These are phyloP conservation scores for Ustilago loliicola DNA, from an alignment of 1,284 basidiomycete species.

Conservation along the genomic window DNA sequence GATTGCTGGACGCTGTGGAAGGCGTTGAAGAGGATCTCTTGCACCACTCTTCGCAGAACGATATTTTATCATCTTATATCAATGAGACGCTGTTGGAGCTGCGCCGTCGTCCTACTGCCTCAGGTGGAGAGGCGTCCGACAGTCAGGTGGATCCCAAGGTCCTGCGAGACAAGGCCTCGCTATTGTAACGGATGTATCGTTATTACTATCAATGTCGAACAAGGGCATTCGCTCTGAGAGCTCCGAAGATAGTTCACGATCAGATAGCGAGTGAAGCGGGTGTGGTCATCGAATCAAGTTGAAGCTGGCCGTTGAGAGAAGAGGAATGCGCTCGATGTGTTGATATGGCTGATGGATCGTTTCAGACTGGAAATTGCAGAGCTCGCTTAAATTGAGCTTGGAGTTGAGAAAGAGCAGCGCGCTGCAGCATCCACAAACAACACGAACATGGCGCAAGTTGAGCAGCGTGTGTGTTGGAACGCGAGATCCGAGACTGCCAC, in stretches of 20 bases:
- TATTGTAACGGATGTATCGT: not conserved
- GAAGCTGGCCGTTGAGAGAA: not conserved
- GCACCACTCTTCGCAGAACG: slow-evolving; percentile 58
- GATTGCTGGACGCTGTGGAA: slow-evolving; percentile 59
- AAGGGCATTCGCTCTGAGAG: not conserved
- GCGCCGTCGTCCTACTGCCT: slow-evolving; percentile 28
- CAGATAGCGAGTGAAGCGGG: too few species aligned
- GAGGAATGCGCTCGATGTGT: not conserved
- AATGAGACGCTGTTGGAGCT: slow-evolving; percentile 65
- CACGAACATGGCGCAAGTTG: not conserved
- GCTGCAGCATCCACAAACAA: not conserved
- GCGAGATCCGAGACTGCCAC: not conserved
- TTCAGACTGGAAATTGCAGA: not conserved
- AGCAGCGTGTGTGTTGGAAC: not conserved
- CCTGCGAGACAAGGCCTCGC: not conserved
- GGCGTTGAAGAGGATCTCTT: slow-evolving; percentile 60
- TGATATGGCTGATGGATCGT: not conserved
- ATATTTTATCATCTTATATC: slow-evolving; percentile 63
- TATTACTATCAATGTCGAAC: too few species aligned
- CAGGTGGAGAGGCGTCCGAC: not conserved
- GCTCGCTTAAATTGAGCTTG: not conserved
- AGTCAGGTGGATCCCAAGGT: slow-evolving; percentile 22
- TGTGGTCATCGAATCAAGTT: not conserved
- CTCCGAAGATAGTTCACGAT: not conserved
- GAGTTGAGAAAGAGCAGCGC: not conserved